Percentiles rank a stretch among this genome's conserved stretches.
Conservation (phyloP, 768 basidiomycete species). For the Lentinus tigrinus region DNA sequence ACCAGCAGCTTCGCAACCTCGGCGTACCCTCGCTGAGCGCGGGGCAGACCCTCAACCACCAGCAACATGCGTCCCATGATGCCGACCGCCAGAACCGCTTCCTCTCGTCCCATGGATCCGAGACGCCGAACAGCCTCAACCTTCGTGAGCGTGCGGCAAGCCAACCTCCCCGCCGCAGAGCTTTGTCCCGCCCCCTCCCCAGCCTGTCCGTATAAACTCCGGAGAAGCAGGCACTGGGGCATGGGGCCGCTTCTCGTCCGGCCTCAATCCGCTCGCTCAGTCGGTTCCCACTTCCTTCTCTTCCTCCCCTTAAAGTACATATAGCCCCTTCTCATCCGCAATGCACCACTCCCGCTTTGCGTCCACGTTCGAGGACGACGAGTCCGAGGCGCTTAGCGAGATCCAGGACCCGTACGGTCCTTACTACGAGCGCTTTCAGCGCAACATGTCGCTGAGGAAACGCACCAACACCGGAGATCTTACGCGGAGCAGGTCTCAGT, state of each 20-base stretch:
- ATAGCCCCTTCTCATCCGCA: constrained; percentile 56
- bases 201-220: constrained; percentile 50
- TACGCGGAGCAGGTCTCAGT: constrained; percentile 75
- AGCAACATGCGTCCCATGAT: constrained; percentile 42
- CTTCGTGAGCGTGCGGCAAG: constrained; percentile 66
- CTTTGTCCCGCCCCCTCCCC: constrained; percentile 51
- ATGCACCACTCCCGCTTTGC: constrained; percentile 71
- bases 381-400: constrained; percentile 62
- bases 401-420: constrained; percentile 48
- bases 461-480: constrained; percentile 60
- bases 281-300: constrained; percentile 71
- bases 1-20: constrained; percentile 23
- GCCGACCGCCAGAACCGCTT: constrained; percentile 65
- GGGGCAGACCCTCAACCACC: constrained; percentile 34
- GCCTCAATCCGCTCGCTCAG: constrained; percentile 46
- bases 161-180: constrained; percentile 62
- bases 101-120: constrained; percentile 41
- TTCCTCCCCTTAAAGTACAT: constrained; percentile 37
- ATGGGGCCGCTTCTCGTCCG: constrained; percentile 38
- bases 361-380: constrained; percentile 82
- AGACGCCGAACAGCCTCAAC: constrained; percentile 40
- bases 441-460: constrained; percentile 40
- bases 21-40: constrained; percentile 26
- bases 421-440: constrained; percentile 43
- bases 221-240: constrained; percentile 32